Evolutionary conservation across 2,329 filamentous ascomycete genomes (phyloP).

Genomic region (Penicillium sp.): DNA sequence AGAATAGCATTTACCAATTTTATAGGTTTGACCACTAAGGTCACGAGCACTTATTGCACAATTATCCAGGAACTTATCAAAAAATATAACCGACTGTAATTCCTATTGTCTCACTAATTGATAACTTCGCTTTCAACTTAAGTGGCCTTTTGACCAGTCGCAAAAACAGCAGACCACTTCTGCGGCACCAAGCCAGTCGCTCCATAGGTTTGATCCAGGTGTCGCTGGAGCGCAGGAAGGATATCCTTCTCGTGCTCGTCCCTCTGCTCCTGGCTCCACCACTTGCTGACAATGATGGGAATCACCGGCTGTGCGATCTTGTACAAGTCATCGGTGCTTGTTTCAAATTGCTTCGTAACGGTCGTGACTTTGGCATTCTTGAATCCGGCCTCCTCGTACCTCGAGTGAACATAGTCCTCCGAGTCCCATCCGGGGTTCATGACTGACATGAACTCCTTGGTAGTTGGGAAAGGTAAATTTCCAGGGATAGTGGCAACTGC

Average conservation of each 20-base stretch:
- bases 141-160: not conserved
- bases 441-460: not conserved
- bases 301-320: not conserved
- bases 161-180: not conserved
- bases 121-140: not conserved
- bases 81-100: no score
- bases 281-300: not conserved
- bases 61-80: no score
- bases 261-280: not conserved
- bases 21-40: no score
- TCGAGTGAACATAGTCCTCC: not conserved
- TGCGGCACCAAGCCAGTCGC: not conserved
- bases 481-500: not conserved
- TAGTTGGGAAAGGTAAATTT: not conserved
- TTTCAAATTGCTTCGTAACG: not conserved
- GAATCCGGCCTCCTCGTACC: not conserved
- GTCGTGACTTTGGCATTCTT: not conserved
- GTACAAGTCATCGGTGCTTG: not conserved
- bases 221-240: not conserved
- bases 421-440: not conserved
- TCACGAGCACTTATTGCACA: no score
- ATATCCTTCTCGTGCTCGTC: not conserved
- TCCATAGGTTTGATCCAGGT: not conserved
- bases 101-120: no score
- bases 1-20: no score